Evolutionary conservation across 2,329 filamentous ascomycete species (phyloP), one percentile per base, ranked within the genome.

Genomic region (Fusarium humuli): DNA sequence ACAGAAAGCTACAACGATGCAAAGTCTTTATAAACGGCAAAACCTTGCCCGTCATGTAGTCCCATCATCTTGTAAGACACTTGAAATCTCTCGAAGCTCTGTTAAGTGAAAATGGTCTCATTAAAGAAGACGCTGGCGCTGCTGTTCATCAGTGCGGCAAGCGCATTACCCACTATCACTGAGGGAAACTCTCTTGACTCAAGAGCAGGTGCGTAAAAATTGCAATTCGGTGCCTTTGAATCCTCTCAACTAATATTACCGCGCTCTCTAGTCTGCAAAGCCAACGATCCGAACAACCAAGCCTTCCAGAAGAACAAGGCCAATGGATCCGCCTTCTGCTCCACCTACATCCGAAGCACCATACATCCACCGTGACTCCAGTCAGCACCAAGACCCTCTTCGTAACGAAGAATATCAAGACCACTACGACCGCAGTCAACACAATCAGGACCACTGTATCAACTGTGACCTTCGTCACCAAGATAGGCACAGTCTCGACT

Each of bases 261-360:
- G 3, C 4, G 4, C 6, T 46, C 11, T 46, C 7, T 7, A 58
- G 56, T 14, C 4, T 58, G 56, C 14, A 54, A 59, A 23, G 14
- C n/a, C 3, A 55, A 4, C 12, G n/a, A n/a, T n/a, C 29, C 37
- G 4, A 32, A 59, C 6, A n/a, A 34, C 14, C 14, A 23, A 14
- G 48, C 48, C 11, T 54, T 59, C 8, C 6, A 23, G 16, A 34
- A 29, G 1, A 18, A 37, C 8, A 20, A 34, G 9, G 48, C n/a
- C 5, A n/a, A 55, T 3, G 48, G 40, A 13, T 59, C 56, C 3
- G 48, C 23, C 1, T 59, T 59, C 6, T 55, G 56, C 8, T 59
- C 56, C 1, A 23, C 6, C 18, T 59, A 59, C 2, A 32, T 59
- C 6, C 48, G 18, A 45, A 55, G n/a, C 0, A 59, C 56, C 1